Evolutionary conservation across 2,329 filamentous ascomycete genomes (phyloP), one percentile per base, ranked within the genome.

Genomic region (Escovopsis sp.): DNA sequence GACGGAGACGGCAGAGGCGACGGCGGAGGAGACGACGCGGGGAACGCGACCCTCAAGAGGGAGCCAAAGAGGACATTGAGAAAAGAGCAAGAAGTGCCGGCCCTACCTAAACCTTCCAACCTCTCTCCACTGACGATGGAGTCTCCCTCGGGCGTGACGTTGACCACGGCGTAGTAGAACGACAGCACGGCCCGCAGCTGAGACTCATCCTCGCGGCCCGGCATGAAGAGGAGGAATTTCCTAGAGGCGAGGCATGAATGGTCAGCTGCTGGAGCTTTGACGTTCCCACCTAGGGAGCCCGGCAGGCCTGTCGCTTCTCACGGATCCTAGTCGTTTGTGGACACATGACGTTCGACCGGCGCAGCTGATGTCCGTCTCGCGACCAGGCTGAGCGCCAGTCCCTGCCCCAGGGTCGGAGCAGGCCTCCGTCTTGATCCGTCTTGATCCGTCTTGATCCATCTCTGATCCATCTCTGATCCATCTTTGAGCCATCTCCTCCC

Each of bases 181-280:
- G 84, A 87, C 48, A 94, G 66, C 37, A 94, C 81, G 35, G 83
- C 77, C 52, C 78, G 76, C 31, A 98, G 70, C 44, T 80, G 79
- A 17, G 80, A 75, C 38, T 70, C 68, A 45, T 75, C 65, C 43
- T 77, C 69, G 40, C 61, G 51, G 39, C 63, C 63, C 15, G 76
- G 76, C 62, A 96, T 80, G 59, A 96, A 96, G 31, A 96, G 73
- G 18, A 96, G 70, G 57, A 96, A 98, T 58, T 96, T 80, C 56
- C 86, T 92, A 35, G 35, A 34, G 18, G 16, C 16, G 37, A 35
- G n/a, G n/a, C n/a, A n/a, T n/a, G n/a, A n/a, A 31, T 37, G 39
- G 44, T 35, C 39, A 43, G 42, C 36, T 36, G 38, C 31, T 36
- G 37, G n/a, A 31, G 10, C 17, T 15, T 27, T 15, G 41, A 44